Conservation (phyloP, 2,329 filamentous ascomycete genomes). For the Phaeoacremonium minimum region DNA sequence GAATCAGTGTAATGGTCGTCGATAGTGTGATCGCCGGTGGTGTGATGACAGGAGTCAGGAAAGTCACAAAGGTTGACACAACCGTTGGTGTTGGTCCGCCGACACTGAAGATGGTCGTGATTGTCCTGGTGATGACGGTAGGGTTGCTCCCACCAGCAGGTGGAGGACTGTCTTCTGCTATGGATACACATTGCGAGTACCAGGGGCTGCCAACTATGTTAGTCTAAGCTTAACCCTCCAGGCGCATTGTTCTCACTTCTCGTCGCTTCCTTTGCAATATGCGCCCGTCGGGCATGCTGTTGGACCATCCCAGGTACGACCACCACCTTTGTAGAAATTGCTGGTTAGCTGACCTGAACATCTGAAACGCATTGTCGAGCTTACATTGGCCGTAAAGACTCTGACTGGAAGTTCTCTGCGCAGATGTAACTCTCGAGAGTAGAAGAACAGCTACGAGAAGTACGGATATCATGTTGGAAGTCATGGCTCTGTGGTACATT, state of each 20-base stretch:
- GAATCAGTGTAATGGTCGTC: constrained; percentile 14
- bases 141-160: not conserved
- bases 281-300: constrained; percentile 7
- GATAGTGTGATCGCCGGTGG: constrained; percentile 3
- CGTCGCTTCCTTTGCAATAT: constrained; percentile 1
- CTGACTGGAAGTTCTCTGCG: too few species aligned
- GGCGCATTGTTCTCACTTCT: not conserved
- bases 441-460: too few species aligned
- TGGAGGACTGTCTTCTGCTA: constrained; percentile 2
- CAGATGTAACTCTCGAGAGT: too few species aligned
- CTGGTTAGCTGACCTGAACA: not conserved
- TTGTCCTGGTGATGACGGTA: constrained; percentile 9
- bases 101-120: constrained; percentile 15
- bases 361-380: not conserved
- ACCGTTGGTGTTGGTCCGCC: constrained; percentile 13
- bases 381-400: not conserved
- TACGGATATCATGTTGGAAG: too few species aligned
- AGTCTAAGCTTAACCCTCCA: not conserved
- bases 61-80: constrained; percentile 16
- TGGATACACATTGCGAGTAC: constrained; percentile 17
- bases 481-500: too few species aligned
- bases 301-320: constrained; percentile 5
- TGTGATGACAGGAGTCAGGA: constrained; percentile 8
- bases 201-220: constrained; percentile 11
- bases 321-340: constrained; percentile 4